Evolutionary conservation across 2,329 filamentous ascomycete genomes (phyloP), one percentile per base, ranked within the genome.

Genomic region (Celoporthe dispersa): DNA sequence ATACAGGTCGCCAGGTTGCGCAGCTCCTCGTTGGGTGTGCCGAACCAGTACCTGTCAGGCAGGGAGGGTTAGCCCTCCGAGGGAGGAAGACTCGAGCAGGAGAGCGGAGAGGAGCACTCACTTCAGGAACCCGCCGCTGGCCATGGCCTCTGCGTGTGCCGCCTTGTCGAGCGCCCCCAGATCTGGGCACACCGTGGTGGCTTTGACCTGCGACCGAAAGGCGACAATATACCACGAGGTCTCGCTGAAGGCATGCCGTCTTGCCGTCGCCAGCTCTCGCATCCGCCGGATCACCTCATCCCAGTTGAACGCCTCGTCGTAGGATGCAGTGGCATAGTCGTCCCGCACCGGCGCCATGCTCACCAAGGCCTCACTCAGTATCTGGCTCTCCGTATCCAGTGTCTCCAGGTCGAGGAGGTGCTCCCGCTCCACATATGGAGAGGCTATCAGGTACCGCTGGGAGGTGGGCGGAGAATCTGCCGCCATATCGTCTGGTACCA

Each of bases 1-100:
- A 92, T 78, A 79, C 89, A 94, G 64, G 94, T 97, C 59, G 94
- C 94, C 75, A 98, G 80, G 81, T 97, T 97, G 76, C 88, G 85
- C 72, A 91, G 86, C 66, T 91, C 84, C 59, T 79, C 82, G 81
- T 97, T 89, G 28, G 91, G 90, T 44, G 83, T 84, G 2, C 94
- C 93, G 79, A 97, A 97, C 94, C 94, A 97, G 80, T 98, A 97
- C 80, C 88, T 90, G 68, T 67, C 72, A 59, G 70, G 65, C 71
- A 70, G 73, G 22, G 74, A 73, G 57, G 11, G 14, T 19, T 41
- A 55, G 69, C 66, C 70, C 35, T n/a, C 19, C 22, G 22, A 48
- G 67, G 67, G 25, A 57, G 60, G n/a, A n/a, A 25, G 48, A 25
- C n/a, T n/a, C n/a, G 48, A 16, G 22, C 9, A 12, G 16, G 19